Conservation (phyloP, 2,329 filamentous ascomycete species). For the Beauveria sp. region DNA sequence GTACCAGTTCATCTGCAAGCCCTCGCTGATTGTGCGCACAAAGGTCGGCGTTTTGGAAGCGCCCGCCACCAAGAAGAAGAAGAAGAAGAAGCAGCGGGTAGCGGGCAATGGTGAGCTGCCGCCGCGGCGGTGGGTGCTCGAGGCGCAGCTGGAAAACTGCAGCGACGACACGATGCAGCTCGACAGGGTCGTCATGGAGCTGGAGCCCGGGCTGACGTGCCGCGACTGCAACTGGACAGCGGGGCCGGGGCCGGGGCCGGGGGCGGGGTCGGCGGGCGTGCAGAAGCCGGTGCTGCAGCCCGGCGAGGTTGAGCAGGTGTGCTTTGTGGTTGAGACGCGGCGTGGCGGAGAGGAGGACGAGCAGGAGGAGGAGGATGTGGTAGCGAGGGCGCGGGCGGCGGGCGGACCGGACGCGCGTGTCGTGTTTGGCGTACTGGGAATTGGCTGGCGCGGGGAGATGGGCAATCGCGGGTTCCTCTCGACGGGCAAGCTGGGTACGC, state of each 20-base stretch:
- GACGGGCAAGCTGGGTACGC: conserved; percentile 69
- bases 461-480: conserved; percentile 81
- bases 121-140: conserved; percentile 60
- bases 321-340: conserved; percentile 47
- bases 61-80: not conserved
- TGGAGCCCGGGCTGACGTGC: conserved; percentile 42
- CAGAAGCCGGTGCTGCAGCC: conserved; percentile 50
- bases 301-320: conserved; percentile 58
- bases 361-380: conserved; percentile 19
- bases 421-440: conserved; percentile 71
- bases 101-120: no score
- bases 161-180: conserved; percentile 76
- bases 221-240: conserved; percentile 51
- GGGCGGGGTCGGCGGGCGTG: conserved; percentile 15
- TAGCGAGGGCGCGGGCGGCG: conserved; percentile 28
- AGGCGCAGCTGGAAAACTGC: conserved; percentile 93
- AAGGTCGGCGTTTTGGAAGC: conserved; percentile 61
- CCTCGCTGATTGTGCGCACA: conserved; percentile 80
- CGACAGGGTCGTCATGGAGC: conserved; percentile 53
- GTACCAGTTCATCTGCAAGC: conserved; percentile 93
- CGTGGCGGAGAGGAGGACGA: conserved; percentile 13
- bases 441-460: conserved; percentile 86
- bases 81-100: not conserved
- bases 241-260: conserved; percentile 16
- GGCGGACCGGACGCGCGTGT: conserved; percentile 43